Percentiles rank a stretch among this genome's conserved stretches.
Conservation (phyloP, 2,329 filamentous ascomycete genomes). For the Ophiostoma ulmi region DNA sequence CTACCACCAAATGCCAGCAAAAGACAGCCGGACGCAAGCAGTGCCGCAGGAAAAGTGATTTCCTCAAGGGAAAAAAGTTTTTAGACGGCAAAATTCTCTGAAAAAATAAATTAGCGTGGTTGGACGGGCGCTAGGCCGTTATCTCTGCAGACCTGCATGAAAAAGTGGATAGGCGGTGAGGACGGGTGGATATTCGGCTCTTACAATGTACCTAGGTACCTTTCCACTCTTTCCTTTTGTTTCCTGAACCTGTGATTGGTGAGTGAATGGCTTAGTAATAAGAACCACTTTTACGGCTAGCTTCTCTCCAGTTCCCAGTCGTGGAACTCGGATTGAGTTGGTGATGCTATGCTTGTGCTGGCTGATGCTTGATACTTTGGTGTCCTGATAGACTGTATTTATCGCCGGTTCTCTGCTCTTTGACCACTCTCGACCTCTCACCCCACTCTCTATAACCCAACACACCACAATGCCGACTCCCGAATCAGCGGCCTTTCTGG, state of each 20-base stretch:
- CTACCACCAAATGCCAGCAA: not conserved
- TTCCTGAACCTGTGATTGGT: not conserved
- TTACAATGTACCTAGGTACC: constrained; percentile 13
- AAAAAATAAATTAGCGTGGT: constrained; percentile 27
- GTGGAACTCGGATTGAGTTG: constrained; percentile 1
- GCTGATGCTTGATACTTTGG: not conserved
- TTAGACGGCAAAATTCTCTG: constrained; percentile 28
- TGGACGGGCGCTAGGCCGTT: constrained; percentile 19
- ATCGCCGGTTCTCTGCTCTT: not conserved
- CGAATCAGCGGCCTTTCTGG: constrained; percentile 75
- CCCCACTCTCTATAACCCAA: not conserved
- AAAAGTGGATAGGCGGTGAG: constrained; percentile 30
- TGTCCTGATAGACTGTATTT: not conserved
- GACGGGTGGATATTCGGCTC: not conserved
- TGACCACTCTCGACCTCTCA: not conserved
- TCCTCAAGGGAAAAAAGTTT: constrained; percentile 26
- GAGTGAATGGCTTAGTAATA: not conserved
- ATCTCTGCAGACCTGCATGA: constrained; percentile 6
- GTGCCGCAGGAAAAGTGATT: not conserved
- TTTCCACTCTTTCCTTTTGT: not conserved
- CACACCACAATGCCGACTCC: constrained; percentile 65
- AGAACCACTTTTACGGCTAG: not conserved
- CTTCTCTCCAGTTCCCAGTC: not conserved
- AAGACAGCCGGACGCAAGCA: not conserved
- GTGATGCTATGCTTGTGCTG: not conserved